These are phyloP conservation scores for Brassica hybrid DNA, from an alignment of 441 rosid species.

Conservation along the genomic window DNA sequence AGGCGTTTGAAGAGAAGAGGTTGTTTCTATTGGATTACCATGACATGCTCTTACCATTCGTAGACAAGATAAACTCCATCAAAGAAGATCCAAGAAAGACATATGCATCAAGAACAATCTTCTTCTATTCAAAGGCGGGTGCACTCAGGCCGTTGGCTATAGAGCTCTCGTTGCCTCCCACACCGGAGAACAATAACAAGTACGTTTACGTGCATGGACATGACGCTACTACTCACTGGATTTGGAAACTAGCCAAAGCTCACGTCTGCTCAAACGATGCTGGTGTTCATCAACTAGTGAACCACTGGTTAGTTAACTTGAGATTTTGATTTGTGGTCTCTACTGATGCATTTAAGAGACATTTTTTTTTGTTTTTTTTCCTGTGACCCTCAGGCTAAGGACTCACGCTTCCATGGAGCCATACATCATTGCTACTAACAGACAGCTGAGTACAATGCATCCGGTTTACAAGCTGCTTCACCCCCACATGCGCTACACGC, in stretches of 20 bases:
- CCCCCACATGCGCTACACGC: conserved; percentile 93
- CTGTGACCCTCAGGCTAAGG: too few species aligned
- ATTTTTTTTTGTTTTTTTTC: background rate
- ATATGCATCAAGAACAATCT: conserved; percentile 74
- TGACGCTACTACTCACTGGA: conserved; percentile 87
- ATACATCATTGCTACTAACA: too few species aligned
- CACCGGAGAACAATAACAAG: conserved; percentile 56
- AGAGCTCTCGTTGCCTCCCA: conserved; percentile 85
- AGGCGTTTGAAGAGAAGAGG: too few species aligned
- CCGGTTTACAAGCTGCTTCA: conserved; percentile 85
- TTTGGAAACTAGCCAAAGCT: conserved; percentile 95
- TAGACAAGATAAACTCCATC: conserved; percentile 48
- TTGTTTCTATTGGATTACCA: conserved; percentile 21
- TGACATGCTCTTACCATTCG: conserved; percentile 84
- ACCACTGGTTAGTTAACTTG: conserved; percentile 70
- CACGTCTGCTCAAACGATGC: conserved; percentile 89
- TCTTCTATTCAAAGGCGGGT: conserved; percentile 54
- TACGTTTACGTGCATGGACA: conserved; percentile 50
- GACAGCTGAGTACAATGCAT: too few species aligned
- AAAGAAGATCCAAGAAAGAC: conserved; percentile 42
- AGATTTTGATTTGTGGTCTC: conserved; percentile 23
- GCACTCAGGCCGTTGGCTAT: conserved; percentile 72
- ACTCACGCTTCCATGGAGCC: too few species aligned
- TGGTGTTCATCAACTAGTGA: conserved; percentile 91
- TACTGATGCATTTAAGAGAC: background rate